Conservation (phyloP, 768 basidiomycete genomes). For the Hericium erinaceus region DNA sequence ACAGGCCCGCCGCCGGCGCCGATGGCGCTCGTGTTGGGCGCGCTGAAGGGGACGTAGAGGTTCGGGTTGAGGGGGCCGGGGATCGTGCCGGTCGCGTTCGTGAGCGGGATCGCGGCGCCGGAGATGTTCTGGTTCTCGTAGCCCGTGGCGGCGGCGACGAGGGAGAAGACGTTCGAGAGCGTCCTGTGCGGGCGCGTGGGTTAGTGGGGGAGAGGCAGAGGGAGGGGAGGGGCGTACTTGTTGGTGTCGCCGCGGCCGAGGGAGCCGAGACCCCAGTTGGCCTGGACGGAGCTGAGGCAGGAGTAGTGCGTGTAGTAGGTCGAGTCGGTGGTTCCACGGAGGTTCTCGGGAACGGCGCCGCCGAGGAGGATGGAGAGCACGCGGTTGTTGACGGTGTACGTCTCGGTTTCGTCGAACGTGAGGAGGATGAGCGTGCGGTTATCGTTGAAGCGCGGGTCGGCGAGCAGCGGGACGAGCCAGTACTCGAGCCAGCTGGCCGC, state of each 20-base stretch:
- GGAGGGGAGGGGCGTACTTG: slow-evolving; percentile 19
- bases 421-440: slow-evolving; percentile 46
- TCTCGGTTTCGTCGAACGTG: slow-evolving; percentile 53
- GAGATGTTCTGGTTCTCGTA: slow-evolving; percentile 32
- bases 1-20: slow-evolving; percentile 37
- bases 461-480: slow-evolving; percentile 44
- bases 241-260: slow-evolving; percentile 53
- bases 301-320: slow-evolving; percentile 60
- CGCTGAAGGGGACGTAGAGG: slow-evolving; percentile 33
- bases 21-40: slow-evolving; percentile 29
- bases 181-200: slow-evolving; percentile 11
- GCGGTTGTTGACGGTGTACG: slow-evolving; percentile 33
- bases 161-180: slow-evolving; percentile 39
- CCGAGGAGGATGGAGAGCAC: slow-evolving; percentile 38
- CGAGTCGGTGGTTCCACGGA: slow-evolving; percentile 37
- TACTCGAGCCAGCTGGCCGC: slow-evolving; percentile 34
- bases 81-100: slow-evolving; percentile 32
- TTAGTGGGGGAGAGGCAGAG: neutral
- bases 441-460: slow-evolving; percentile 43
- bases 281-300: slow-evolving; percentile 41
- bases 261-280: slow-evolving; percentile 53
- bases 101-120: slow-evolving; percentile 19
- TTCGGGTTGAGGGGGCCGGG: slow-evolving; percentile 35
- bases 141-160: slow-evolving; percentile 38
- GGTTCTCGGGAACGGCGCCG: slow-evolving; percentile 31